Conservation (phyloP, 495 filamentous ascomycete genomes). For the Cryomyces minteri region DNA sequence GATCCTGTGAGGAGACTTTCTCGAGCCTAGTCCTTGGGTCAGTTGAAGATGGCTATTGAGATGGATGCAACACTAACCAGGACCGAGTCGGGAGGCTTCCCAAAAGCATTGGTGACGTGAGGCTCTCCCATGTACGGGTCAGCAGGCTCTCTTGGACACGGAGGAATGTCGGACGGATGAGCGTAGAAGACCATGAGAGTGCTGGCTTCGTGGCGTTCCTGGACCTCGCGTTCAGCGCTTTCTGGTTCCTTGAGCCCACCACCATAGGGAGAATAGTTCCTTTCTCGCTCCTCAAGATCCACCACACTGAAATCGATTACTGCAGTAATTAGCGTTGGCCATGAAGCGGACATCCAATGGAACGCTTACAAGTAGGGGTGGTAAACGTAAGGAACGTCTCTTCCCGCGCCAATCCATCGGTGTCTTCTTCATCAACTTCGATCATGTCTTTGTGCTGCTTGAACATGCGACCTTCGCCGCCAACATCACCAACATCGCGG, state of each 20-base stretch:
- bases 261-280: conserved; percentile 43
- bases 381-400: conserved; percentile 26
- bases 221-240: conserved; percentile 47
- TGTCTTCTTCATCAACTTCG: conserved; percentile 54
- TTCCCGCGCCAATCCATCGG: conserved; percentile 21
- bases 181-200: conserved; percentile 75
- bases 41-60: neutral
- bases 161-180: conserved; percentile 53
- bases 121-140: conserved; percentile 20
- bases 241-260: conserved; percentile 34
- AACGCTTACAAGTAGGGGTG: neutral
- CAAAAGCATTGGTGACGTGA: conserved; percentile 25
- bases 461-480: conserved; percentile 62
- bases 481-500: conserved; percentile 50
- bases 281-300: conserved; percentile 28
- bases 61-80: neutral
- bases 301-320: conserved; percentile 38
- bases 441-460: conserved; percentile 50
- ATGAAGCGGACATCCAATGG: conserved; percentile 4
- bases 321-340: neutral
- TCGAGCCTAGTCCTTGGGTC: conserved; percentile 1
- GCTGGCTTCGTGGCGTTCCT: conserved; percentile 53
- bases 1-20: neutral
- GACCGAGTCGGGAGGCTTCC: conserved; percentile 23
- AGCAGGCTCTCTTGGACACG: conserved; percentile 55